Conservation (phyloP, 768 basidiomycete species). For the Russula foetens region DNA sequence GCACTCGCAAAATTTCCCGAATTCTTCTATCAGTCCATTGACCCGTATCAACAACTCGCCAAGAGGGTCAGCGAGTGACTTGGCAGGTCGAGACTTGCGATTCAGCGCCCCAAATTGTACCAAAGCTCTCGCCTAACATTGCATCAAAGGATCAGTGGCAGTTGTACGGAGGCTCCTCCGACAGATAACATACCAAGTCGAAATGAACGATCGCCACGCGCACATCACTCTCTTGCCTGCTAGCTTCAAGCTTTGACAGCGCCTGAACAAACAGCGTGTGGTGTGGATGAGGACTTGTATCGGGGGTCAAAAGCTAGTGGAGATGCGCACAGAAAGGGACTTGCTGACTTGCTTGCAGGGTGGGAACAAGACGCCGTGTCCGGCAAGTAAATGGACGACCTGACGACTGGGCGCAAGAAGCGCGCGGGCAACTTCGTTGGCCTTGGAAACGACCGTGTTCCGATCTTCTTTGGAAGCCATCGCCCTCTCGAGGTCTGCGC, state of each 20-base stretch:
- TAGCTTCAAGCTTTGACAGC: neutral
- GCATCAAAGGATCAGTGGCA: neutral
- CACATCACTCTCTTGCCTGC: neutral
- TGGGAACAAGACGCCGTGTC: slow-evolving; percentile 1
- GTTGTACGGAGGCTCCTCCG: neutral
- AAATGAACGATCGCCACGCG: slow-evolving; percentile 7
- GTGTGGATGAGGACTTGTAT: neutral
- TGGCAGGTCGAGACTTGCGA: neutral
- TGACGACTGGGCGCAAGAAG: slow-evolving; percentile 7
- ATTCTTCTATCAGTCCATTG: neutral
- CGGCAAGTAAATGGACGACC: slow-evolving; percentile 1
- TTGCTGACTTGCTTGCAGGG: slow-evolving; percentile 8
- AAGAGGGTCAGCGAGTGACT: neutral
- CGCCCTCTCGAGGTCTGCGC: neutral
- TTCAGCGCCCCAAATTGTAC: slow-evolving; percentile 1
- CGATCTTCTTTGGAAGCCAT: neutral
- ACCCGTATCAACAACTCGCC: neutral
- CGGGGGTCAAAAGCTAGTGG: too few species aligned
- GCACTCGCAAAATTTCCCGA: slow-evolving; percentile 6
- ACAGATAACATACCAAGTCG: neutral
- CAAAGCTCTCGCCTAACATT: slow-evolving; percentile 2
- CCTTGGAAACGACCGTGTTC: slow-evolving; percentile 1
- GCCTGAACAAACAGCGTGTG: neutral
- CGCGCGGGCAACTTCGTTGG: neutral
- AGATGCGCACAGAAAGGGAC: neutral